These are phyloP conservation scores for Encephalitozoon hellem DNA, from an alignment of 371 early-diverging fungal genomes.

Conservation along the genomic window DNA sequence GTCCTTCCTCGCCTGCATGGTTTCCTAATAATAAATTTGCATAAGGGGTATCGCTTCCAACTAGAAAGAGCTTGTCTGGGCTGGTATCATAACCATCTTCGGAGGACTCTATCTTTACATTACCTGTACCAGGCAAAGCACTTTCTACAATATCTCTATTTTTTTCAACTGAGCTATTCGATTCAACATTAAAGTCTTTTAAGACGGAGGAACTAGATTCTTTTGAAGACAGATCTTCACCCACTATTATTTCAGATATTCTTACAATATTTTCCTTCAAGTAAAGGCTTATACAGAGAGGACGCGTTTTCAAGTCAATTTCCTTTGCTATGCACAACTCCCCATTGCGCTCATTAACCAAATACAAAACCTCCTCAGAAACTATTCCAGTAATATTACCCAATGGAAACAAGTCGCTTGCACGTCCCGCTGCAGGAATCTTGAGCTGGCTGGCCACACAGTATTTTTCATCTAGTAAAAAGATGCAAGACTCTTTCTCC, in stretches of 20 bases:
- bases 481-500: not conserved
- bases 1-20: not conserved
- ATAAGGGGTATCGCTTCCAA: not conserved
- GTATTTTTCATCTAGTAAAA: not conserved
- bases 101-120: slow-evolving; percentile 24
- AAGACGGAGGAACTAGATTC: not conserved
- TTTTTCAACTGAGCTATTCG: not conserved
- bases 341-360: not conserved
- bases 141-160: not conserved
- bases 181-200: not conserved
- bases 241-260: not conserved
- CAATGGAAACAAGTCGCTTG: not conserved
- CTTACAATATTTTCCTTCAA: not conserved
- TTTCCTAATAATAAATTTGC: not conserved
- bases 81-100: not conserved
- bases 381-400: not conserved
- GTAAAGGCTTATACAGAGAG: not conserved
- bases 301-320: not conserved
- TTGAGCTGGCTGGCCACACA: not conserved
- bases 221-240: not conserved
- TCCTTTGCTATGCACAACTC: slow-evolving; percentile 3
- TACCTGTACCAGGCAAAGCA: not conserved
- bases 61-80: not conserved
- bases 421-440: not conserved
- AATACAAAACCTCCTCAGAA: not conserved